phyloP scores from a whole-genome alignment of 257 asterid species.

The Nicotiana otophora region DNA sequence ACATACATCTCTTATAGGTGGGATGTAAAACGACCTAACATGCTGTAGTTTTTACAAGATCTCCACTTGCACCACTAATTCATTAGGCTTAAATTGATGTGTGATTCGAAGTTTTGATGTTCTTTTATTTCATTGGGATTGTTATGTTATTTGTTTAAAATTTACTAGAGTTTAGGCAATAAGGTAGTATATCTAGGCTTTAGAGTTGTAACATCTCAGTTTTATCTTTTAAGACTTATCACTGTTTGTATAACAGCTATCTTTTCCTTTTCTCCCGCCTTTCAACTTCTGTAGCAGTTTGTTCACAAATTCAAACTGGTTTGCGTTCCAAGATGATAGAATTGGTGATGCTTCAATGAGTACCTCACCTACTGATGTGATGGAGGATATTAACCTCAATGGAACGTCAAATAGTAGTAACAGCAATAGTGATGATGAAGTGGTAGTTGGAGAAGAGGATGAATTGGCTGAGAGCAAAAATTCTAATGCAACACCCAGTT shows the following conservation, averaged over 20 bases:
- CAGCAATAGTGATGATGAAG: slow-evolving; percentile 76
- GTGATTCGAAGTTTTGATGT: no score
- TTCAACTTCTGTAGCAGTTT: slow-evolving; percentile 49
- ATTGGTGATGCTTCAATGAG: slow-evolving; percentile 41
- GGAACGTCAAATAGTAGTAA: slow-evolving; percentile 48
- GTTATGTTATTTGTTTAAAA: neutral
- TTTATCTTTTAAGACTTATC: neutral
- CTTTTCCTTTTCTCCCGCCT: neutral
- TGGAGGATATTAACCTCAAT: slow-evolving; percentile 54
- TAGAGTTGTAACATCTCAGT: neutral
- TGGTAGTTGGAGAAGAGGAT: slow-evolving; percentile 85
- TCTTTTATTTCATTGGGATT: no score
- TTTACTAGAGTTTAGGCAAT: neutral
- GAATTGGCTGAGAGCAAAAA: slow-evolving; percentile 46
- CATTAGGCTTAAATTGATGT: no score
- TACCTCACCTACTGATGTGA: slow-evolving; percentile 52
- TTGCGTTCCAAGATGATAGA: slow-evolving; percentile 88
- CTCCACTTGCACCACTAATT: neutral
- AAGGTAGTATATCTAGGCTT: neutral
- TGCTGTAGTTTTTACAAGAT: neutral
- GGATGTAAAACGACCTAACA: neutral
- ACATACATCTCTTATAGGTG: neutral
- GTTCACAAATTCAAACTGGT: slow-evolving; percentile 99
- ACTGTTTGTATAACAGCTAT: neutral
- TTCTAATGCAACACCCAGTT: slow-evolving; percentile 31